A percentile compares a stretch with the other conserved stretches of the same genome.
These are phyloP conservation scores for Suillus placidus DNA, from an alignment of 768 basidiomycete species.

Conservation along the genomic window DNA sequence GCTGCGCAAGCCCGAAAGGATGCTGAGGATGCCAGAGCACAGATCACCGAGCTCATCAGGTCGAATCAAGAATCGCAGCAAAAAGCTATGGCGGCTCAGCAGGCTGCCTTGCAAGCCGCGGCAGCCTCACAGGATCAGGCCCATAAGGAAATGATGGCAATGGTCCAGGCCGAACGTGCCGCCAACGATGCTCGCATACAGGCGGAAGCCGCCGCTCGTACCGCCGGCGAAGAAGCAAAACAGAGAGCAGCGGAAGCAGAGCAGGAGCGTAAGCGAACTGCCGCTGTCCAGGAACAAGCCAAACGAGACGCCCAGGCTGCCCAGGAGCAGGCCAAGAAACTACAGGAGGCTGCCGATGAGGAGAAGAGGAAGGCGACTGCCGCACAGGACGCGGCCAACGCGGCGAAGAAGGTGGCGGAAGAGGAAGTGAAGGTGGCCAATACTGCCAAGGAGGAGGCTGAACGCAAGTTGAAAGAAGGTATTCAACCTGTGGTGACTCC, in stretches of 20 bases:
- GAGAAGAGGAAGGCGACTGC: conserved; percentile 23
- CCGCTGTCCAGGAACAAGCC: conserved; percentile 15
- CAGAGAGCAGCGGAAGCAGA: conserved; percentile 9
- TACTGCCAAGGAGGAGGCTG: conserved; percentile 7
- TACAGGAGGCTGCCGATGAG: conserved; percentile 20
- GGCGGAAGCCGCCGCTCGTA: conserved; percentile 13
- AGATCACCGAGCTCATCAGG: neutral
- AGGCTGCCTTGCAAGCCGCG: neutral
- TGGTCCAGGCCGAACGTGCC: conserved; percentile 2
- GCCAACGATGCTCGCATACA: conserved; percentile 6
- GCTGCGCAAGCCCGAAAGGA: conserved; percentile 5
- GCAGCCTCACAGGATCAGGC: conserved; percentile 2
- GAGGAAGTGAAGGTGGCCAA: conserved; percentile 18
- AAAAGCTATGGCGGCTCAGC: neutral
- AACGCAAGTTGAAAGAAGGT: conserved; percentile 28
- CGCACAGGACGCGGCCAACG: conserved; percentile 18
- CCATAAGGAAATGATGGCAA: conserved; percentile 7
- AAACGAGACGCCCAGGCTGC: conserved; percentile 13
- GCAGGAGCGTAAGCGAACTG: conserved; percentile 16
- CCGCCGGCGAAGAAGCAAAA: conserved; percentile 2
- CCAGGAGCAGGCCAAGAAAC: conserved; percentile 8
- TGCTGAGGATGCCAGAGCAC: conserved; percentile 6
- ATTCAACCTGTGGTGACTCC: conserved; percentile 35
- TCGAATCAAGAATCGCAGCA: conserved; percentile 4
- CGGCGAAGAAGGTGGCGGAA: conserved; percentile 13